A percentile compares a stretch with the other conserved stretches of the same genome.
These are phyloP conservation scores for Boechera retrofracta DNA, from an alignment of 345 rosid genomes.

Conservation along the genomic window DNA sequence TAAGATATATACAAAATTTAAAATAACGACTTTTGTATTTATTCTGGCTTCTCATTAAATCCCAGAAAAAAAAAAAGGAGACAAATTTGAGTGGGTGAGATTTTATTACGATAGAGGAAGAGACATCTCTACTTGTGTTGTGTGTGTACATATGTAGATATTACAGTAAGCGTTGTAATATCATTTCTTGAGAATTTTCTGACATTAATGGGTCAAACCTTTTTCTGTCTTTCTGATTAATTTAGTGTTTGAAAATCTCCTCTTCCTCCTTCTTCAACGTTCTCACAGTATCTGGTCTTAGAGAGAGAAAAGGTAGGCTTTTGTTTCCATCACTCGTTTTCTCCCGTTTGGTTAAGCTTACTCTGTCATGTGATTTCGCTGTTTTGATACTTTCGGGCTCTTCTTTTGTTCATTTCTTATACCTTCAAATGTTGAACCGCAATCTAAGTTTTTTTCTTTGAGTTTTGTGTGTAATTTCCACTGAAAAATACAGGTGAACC, in stretches of 20 bases:
- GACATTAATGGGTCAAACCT: slow-evolving; percentile 37
- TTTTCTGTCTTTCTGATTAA: slow-evolving; percentile 34
- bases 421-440: slow-evolving; percentile 4
- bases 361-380: slow-evolving; percentile 26
- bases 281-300: background rate
- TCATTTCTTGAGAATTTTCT: slow-evolving; percentile 21
- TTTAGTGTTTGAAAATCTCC: slow-evolving; percentile 38
- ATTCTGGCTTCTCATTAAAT: slow-evolving; percentile 26
- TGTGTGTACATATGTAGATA: slow-evolving; percentile 5
- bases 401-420: background rate
- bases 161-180: slow-evolving; percentile 22
- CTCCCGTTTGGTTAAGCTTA: slow-evolving; percentile 11
- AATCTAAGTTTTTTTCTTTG: slow-evolving; percentile 11
- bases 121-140: slow-evolving; percentile 28
- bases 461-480: background rate
- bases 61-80: background rate
- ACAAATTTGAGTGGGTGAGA: slow-evolving; percentile 47
- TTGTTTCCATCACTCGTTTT: slow-evolving; percentile 38
- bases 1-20: background rate
- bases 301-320: slow-evolving; percentile 24
- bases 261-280: background rate
- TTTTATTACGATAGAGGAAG: slow-evolving; percentile 36
- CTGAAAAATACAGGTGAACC: slow-evolving; percentile 8
- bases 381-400: background rate
- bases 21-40: slow-evolving; percentile 39